phyloP scores from a whole-genome alignment of 2,329 filamentous ascomycete genomes.

The Phymatotrichopsis omnivora region DNA sequence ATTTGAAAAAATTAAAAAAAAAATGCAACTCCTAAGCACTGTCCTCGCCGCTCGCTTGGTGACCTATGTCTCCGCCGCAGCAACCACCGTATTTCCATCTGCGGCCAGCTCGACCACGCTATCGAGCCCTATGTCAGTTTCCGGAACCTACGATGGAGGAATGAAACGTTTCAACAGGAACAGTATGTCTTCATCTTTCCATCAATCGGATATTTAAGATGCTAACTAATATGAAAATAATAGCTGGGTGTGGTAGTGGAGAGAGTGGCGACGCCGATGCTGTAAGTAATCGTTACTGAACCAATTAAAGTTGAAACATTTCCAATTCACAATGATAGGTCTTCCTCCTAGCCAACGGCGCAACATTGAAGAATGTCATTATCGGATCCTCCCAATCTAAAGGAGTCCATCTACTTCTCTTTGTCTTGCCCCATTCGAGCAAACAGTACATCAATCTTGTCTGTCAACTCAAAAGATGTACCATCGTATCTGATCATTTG shows the following conservation, averaged over 20 bases:
- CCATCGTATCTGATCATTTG: too few relatives aligned
- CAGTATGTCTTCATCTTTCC: constrained; percentile 30
- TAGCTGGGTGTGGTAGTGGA: constrained; percentile 35
- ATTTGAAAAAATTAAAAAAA: too few relatives aligned
- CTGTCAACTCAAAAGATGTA: too few relatives aligned
- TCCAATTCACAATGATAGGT: too few relatives aligned
- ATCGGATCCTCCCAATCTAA: constrained; percentile 37
- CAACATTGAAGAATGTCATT: constrained; percentile 33
- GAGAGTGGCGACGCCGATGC: constrained; percentile 39
- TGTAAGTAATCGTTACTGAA: too few relatives aligned
- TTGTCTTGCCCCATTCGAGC: constrained; percentile 35
- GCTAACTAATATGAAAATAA: not conserved
- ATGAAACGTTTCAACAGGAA: constrained; percentile 42
- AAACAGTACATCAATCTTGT: too few relatives aligned
- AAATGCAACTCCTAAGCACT: too few relatives aligned
- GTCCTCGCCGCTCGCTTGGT: constrained; percentile 9
- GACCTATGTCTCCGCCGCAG: constrained; percentile 20
- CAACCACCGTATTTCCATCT: constrained; percentile 22
- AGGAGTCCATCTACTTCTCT: constrained; percentile 36
- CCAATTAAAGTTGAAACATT: too few relatives aligned
- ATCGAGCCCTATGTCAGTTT: constrained; percentile 12
- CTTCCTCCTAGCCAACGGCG: constrained; percentile 28
- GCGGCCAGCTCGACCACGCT: constrained; percentile 17
- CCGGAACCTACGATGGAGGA: constrained; percentile 37
- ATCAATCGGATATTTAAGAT: constrained; percentile 20